Evolutionary conservation across 257 asterid species (phyloP).

Genomic region (Primulina eburnea): DNA sequence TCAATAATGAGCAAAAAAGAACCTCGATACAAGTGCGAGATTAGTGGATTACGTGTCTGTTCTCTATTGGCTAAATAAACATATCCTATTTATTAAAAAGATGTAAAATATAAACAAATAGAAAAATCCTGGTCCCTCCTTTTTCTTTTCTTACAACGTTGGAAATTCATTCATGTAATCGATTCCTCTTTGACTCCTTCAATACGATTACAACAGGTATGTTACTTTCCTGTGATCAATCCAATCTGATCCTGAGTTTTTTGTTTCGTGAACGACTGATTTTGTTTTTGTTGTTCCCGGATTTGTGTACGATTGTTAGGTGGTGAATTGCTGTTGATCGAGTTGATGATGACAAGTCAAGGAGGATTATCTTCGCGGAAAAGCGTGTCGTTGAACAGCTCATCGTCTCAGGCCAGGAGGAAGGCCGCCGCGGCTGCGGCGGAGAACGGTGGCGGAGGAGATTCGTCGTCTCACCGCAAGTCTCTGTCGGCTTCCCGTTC

Average conservation of each 20-base stretch:
- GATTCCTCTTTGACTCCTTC: background rate
- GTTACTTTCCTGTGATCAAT: no score
- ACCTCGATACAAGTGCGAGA: background rate
- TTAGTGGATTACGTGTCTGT: background rate
- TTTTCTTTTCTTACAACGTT: background rate
- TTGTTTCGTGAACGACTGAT: slow-evolving; percentile 12
- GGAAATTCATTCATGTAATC: background rate
- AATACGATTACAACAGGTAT: background rate
- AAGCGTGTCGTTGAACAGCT: slow-evolving; percentile 51
- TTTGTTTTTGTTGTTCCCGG: background rate
- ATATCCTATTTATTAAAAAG: no score
- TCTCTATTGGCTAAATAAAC: background rate
- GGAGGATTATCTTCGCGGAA: slow-evolving; percentile 69
- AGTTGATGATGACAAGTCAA: slow-evolving; percentile 59
- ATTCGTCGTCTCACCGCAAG: slow-evolving; percentile 43
- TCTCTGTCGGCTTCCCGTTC: slow-evolving; percentile 63
- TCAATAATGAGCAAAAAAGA: no score
- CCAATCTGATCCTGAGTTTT: slow-evolving; percentile 12
- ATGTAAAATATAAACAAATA: no score
- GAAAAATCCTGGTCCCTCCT: background rate
- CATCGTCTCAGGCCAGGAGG: slow-evolving; percentile 40
- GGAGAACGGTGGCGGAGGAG: slow-evolving; percentile 27
- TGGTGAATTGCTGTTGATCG: slow-evolving; percentile 41
- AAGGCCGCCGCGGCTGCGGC: slow-evolving; percentile 34
- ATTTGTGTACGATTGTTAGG: slow-evolving; percentile 23